A percentile compares a stretch with the other conserved stretches of the same genome.
Conservation (phyloP, 345 rosid species). For the Sisymbrium altissimum region DNA sequence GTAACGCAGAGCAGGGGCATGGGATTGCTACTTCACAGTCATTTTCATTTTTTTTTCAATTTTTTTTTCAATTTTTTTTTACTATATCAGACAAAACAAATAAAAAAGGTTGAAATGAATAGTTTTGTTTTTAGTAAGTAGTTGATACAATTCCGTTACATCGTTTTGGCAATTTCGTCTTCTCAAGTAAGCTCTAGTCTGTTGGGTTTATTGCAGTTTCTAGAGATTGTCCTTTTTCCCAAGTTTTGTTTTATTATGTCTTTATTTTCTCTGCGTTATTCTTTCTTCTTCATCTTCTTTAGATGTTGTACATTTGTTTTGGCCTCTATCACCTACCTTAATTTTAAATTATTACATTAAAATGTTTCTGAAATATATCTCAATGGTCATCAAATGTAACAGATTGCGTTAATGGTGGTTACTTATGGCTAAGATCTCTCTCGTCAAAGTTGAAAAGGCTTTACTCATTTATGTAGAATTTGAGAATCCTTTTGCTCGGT, state of each 20-base stretch:
- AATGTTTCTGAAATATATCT: neutral
- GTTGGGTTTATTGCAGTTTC: conserved; percentile 28
- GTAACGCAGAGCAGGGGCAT: conserved; percentile 28
- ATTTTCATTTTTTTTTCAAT: neutral
- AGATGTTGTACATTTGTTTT: neutral
- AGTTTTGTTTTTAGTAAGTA: conserved; percentile 14
- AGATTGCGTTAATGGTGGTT: neutral
- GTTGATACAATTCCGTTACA: conserved; percentile 25
- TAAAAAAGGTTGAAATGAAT: neutral
- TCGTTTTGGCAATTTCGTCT: conserved; percentile 26
- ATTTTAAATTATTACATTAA: neutral
- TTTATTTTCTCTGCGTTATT: neutral
- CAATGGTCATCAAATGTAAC: neutral
- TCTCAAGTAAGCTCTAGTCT: conserved; percentile 25
- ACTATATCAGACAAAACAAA: neutral
- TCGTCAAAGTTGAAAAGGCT: neutral
- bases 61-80: neutral
- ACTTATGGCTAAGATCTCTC: neutral
- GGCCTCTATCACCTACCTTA: conserved; percentile 12
- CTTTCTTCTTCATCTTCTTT: neutral
- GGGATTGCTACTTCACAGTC: conserved; percentile 24
- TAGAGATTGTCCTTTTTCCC: conserved; percentile 1
- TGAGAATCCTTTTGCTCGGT: neutral
- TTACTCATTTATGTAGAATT: neutral
- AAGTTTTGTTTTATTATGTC: conserved; percentile 29